These are phyloP conservation scores for Nadsonia commutata DNA, from an alignment of 1,139 yeast species.

Conservation along the genomic window DNA sequence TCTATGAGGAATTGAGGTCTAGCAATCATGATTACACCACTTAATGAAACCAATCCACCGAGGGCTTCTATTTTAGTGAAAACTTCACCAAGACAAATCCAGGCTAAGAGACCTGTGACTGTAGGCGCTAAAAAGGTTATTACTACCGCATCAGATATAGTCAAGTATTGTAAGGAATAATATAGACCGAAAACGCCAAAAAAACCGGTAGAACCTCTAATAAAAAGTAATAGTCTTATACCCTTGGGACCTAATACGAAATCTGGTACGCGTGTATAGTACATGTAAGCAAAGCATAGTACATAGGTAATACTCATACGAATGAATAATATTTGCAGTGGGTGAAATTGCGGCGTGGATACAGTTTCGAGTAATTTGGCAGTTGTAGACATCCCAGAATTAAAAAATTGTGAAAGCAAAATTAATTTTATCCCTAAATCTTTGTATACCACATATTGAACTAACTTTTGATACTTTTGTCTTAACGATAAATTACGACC, in stretches of 20 bases:
- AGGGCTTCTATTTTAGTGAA: slow-evolving; percentile 51
- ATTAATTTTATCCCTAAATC: slow-evolving; percentile 15
- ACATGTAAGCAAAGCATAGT: slow-evolving; percentile 43
- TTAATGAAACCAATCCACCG: slow-evolving; percentile 54
- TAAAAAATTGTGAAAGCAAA: slow-evolving; percentile 40
- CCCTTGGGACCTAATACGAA: slow-evolving; percentile 62
- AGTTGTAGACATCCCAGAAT: slow-evolving; percentile 60
- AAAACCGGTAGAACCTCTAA: slow-evolving; percentile 67
- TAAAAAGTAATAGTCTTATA: slow-evolving; percentile 36
- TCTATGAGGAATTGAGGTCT: slow-evolving; percentile 58
- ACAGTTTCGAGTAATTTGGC: slow-evolving; percentile 61
- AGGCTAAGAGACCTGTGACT: slow-evolving; percentile 63
- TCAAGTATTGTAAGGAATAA: slow-evolving; percentile 56
- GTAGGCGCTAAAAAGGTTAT: slow-evolving; percentile 70
- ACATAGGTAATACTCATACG: slow-evolving; percentile 62
- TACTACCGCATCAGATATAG: slow-evolving; percentile 67
- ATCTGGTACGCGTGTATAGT: slow-evolving; percentile 31
- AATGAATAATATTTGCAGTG: slow-evolving; percentile 59
- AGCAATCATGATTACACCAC: slow-evolving; percentile 70
- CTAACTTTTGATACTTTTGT: not conserved
- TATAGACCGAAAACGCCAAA: slow-evolving; percentile 67
- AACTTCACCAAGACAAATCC: slow-evolving; percentile 49
- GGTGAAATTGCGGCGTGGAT: slow-evolving; percentile 47
- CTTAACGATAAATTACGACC: not conserved
- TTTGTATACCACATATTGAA: slow-evolving; percentile 6